Evolutionary conservation across 176 grass and related monocot genomes (phyloP), one percentile per base, ranked within the genome.

Genomic region (Oryza rufipogon): DNA sequence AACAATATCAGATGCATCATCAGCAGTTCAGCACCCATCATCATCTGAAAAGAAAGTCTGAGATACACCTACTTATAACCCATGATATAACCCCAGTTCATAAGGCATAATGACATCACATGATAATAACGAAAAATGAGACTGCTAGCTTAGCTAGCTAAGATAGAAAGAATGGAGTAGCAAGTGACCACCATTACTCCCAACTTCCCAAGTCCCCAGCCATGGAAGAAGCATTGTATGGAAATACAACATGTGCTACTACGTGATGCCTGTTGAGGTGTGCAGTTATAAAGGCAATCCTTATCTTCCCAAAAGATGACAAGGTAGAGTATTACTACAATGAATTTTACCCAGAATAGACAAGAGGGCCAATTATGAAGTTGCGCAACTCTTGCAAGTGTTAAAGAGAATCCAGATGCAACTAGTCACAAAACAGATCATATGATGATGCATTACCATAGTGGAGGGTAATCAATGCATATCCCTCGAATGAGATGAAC

Each of bases 361-460:
- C 67, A 42, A 80, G 42, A 80, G 30, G 77, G 10, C 64, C 61
- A 23, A 80, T 64, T 11, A 80, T 80, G 77, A 80, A 80, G 77
- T 80, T 68, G 42, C 77, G 13, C 64, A 80, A 42, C 63, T 64
- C 15, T 67, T 80, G 30, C 64, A 19, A 68, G 2, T 34, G 1
- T 34, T 80, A 41, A 80, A 17, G 4, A 80, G 77, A 68, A 42
- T 68, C 77, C 23, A 36, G 13, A 66, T 79, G 64, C 41, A 79
- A 26, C 63, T 48, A 79, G 23, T 20, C 2, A 67, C 61, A 42
- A 68, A 67, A 44, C 22, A 65, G 64, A 65, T 65, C 60, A 58
- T 46, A 78, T 28, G 7, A 64, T 6, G 22, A 17, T 16, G 3
- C 36, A 65, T 19, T 78, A 65, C 76, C 4, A 38, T 45, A 14